Evolutionary conservation across 495 filamentous ascomycete genomes (phyloP).

Genomic region (Penicillium silybi): DNA sequence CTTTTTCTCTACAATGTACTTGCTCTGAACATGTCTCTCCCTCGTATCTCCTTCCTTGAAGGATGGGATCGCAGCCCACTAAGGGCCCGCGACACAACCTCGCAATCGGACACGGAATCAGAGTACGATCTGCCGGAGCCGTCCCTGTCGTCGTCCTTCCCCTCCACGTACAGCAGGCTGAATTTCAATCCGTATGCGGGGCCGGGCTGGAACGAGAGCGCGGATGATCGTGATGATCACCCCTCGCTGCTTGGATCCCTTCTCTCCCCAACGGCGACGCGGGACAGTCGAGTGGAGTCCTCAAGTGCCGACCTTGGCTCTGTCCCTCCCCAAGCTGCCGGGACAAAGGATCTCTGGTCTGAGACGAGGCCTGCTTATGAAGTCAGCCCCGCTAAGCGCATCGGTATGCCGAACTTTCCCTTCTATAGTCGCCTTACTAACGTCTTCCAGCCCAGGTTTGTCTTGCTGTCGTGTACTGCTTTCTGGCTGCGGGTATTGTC

Average conservation of each 20-base stretch:
- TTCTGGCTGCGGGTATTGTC: conserved; percentile 70
- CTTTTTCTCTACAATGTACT: neutral
- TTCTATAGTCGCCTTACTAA: conserved; percentile 5
- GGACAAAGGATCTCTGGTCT: neutral
- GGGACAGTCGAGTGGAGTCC: conserved; percentile 14
- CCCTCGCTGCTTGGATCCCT: conserved; percentile 20
- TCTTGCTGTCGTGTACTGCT: conserved; percentile 72
- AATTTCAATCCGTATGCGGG: conserved; percentile 47
- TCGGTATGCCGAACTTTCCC: conserved; percentile 45
- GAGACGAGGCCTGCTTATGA: conserved; percentile 66
- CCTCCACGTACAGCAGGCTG: conserved; percentile 37
- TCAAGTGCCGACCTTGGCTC: neutral
- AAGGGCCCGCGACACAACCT: conserved; percentile 20
- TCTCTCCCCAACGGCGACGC: conserved; percentile 22
- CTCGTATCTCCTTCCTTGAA: conserved; percentile 38
- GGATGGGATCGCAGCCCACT: conserved; percentile 44
- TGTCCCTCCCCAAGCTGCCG: neutral
- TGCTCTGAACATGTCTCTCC: conserved; percentile 25
- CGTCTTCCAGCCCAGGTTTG: conserved; percentile 31
- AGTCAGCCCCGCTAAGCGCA: conserved; percentile 59
- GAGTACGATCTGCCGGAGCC: conserved; percentile 35
- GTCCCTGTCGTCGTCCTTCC: conserved; percentile 39
- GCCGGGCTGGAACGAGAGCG: conserved; percentile 34
- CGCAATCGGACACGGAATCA: conserved; percentile 28
- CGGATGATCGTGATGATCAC: conserved; percentile 30